A percentile compares a stretch with the other conserved stretches of the same genome.
Conservation (phyloP, 441 rosid genomes). For the Pelargonium cotyledonis region DNA sequence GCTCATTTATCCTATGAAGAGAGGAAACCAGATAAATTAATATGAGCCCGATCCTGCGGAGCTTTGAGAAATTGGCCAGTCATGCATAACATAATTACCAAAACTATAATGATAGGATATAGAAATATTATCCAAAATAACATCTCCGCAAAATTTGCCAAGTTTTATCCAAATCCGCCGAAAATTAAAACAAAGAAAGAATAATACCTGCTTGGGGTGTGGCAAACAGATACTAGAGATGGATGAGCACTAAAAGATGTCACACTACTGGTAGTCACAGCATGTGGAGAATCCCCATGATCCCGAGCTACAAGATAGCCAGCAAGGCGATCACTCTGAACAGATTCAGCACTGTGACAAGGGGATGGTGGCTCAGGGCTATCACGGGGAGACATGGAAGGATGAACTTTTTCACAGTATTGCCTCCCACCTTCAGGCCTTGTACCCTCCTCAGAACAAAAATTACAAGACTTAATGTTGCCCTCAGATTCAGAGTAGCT, state of each 20-base stretch:
- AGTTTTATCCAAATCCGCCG: background rate
- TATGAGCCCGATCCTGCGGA: background rate
- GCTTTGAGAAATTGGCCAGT: background rate
- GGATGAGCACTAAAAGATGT: slow-evolving; percentile 39
- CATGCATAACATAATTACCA: background rate
- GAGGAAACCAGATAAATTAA: background rate
- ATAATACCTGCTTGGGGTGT: slow-evolving; percentile 60
- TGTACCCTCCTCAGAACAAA: slow-evolving; percentile 60
- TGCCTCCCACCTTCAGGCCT: slow-evolving; percentile 45
- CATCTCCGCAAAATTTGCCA: background rate
- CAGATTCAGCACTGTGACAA: slow-evolving; percentile 27
- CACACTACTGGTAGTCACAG: slow-evolving; percentile 30
- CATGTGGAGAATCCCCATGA: slow-evolving; percentile 36
- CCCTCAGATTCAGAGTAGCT: slow-evolving; percentile 33
- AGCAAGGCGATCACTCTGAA: slow-evolving; percentile 35
- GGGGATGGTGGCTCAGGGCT: slow-evolving; percentile 62
- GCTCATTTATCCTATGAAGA: background rate
- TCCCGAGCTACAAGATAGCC: slow-evolving; percentile 48
- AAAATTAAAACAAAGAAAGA: background rate
- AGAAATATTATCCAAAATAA: background rate
- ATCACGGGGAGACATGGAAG: slow-evolving; percentile 36
- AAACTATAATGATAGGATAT: background rate
- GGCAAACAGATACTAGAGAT: slow-evolving; percentile 40
- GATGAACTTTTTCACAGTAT: slow-evolving; percentile 53
- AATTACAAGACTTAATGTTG: slow-evolving; percentile 82